Percentiles rank a stretch among this genome's conserved stretches.
Evolutionary conservation across 169 alveolate genomes (phyloP).

Genomic region (Plasmodium billcollinsi): DNA sequence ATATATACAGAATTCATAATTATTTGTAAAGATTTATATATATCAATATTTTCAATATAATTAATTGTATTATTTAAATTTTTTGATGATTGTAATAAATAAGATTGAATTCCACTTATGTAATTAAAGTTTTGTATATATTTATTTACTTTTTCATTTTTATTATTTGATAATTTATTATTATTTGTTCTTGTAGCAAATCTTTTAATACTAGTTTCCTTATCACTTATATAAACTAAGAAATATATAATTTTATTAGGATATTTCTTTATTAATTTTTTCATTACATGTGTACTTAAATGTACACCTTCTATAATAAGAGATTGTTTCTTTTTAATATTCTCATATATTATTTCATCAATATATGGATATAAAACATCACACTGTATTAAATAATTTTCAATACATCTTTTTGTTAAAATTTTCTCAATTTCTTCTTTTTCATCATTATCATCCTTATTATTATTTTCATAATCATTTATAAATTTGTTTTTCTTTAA

Average conservation of each 20-base stretch:
- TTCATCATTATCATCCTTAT: neutral
- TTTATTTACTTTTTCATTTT: slow-evolving; percentile 44
- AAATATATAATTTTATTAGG: slow-evolving; percentile 65
- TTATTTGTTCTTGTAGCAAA: slow-evolving; percentile 42
- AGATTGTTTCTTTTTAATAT: slow-evolving; percentile 48
- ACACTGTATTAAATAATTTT: slow-evolving; percentile 60
- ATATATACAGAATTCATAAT: slow-evolving; percentile 36
- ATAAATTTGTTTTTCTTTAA: neutral
- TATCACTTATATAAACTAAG: slow-evolving; percentile 66
- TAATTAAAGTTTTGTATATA: slow-evolving; percentile 70
- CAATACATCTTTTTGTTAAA: slow-evolving; percentile 43
- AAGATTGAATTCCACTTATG: slow-evolving; percentile 56
- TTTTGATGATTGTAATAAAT: slow-evolving; percentile 34
- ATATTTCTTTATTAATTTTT: slow-evolving; percentile 39
- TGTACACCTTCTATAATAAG: slow-evolving; percentile 73
- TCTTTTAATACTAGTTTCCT: slow-evolving; percentile 66
- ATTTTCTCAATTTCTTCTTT: neutral
- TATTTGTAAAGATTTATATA: slow-evolving; percentile 49
- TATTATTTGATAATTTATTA: neutral
- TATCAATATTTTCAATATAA: slow-evolving; percentile 71
- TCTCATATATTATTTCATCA: slow-evolving; percentile 59
- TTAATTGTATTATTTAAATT: slow-evolving; percentile 29
- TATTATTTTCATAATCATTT: neutral
- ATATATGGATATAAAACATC: slow-evolving; percentile 24
- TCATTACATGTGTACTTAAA: slow-evolving; percentile 29